Percentiles rank a stretch among this genome's conserved stretches.
Evolutionary conservation across 805 yeast species (phyloP).

Genomic region (Yamadazyma endophytica): DNA sequence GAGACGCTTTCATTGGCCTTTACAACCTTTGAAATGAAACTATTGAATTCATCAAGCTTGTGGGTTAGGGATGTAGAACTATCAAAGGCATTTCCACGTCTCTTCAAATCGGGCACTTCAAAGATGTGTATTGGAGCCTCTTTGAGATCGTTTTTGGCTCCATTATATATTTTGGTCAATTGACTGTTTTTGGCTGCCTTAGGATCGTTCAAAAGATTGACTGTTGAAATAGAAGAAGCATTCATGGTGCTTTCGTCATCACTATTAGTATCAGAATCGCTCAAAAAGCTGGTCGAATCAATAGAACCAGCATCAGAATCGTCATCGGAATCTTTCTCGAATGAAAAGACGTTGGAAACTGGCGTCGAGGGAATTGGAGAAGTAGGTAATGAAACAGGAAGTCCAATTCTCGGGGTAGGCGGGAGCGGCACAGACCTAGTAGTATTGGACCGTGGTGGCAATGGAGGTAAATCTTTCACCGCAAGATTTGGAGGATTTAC

Average conservation of each 20-base stretch:
- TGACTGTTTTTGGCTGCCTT: too few species aligned
- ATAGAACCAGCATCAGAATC: conserved; percentile 10
- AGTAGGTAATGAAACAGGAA: conserved; percentile 8
- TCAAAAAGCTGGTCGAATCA: conserved; percentile 5
- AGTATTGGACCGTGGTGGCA: conserved; percentile 29
- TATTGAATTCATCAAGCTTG: conserved; percentile 20
- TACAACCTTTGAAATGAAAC: conserved; percentile 18
- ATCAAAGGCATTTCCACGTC: conserved; percentile 9
- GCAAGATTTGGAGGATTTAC: background rate
- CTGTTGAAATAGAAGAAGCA: conserved; percentile 14
- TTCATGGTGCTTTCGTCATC: conserved; percentile 8
- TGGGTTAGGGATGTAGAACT: conserved; percentile 19
- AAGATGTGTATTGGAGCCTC: conserved; percentile 23
- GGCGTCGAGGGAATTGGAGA: conserved; percentile 9
- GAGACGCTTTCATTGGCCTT: conserved; percentile 2
- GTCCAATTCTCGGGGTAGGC: conserved; percentile 7
- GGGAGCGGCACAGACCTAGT: conserved; percentile 8
- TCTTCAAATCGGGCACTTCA: conserved; percentile 3
- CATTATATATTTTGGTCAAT: conserved; percentile 26
- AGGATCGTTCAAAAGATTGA: conserved; percentile 10
- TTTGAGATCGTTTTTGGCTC: conserved; percentile 29
- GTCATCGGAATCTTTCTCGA: conserved; percentile 2
- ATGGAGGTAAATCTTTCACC: conserved; percentile 19
- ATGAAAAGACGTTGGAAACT: conserved; percentile 1
- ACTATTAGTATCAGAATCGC: conserved; percentile 4